Percentiles rank a stretch among this genome's conserved stretches.
Conservation (phyloP, 129 eudicot genomes). For the Logfia minima region DNA sequence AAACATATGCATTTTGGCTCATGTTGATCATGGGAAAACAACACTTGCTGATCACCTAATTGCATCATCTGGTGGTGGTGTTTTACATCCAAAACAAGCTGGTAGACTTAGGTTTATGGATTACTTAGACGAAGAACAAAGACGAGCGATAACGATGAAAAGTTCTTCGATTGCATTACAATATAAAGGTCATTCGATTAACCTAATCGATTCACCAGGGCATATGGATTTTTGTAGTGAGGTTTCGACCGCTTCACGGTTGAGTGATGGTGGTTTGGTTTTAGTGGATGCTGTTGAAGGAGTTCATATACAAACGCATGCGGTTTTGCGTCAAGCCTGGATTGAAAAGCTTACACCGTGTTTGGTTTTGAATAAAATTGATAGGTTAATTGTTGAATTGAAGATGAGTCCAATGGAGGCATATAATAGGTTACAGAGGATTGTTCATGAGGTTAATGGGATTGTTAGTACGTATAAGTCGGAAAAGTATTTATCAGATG, state of each 20-base stretch:
- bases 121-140: constrained; percentile 87
- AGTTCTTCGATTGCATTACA: constrained; percentile 77
- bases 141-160: constrained; percentile 96
- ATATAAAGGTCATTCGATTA: constrained; percentile 48
- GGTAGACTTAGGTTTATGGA: constrained; percentile 87
- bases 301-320: constrained; percentile 96
- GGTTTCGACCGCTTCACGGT: constrained; percentile 89
- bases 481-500: constrained; percentile 91
- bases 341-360: constrained; percentile 85
- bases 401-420: constrained; percentile 93
- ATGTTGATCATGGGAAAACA: constrained; percentile 97
- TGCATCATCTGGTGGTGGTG: constrained; percentile 84
- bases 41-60: constrained; percentile 92
- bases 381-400: constrained; percentile 79
- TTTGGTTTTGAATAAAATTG: constrained; percentile 92
- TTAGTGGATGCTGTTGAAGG: constrained; percentile 99
- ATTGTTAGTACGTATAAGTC: constrained; percentile 83
- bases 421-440: constrained; percentile 59
- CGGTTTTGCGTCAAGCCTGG: constrained; percentile 95
- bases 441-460: constrained; percentile 88
- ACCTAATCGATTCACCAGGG: constrained; percentile 94
- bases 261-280: constrained; percentile 92
- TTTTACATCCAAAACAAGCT: constrained; percentile 90
- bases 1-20: constrained; percentile 94
- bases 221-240: constrained; percentile 99